Evolutionary conservation across 2,329 filamentous ascomycete species (phyloP).

Genomic region (Dendryphion nanum): DNA sequence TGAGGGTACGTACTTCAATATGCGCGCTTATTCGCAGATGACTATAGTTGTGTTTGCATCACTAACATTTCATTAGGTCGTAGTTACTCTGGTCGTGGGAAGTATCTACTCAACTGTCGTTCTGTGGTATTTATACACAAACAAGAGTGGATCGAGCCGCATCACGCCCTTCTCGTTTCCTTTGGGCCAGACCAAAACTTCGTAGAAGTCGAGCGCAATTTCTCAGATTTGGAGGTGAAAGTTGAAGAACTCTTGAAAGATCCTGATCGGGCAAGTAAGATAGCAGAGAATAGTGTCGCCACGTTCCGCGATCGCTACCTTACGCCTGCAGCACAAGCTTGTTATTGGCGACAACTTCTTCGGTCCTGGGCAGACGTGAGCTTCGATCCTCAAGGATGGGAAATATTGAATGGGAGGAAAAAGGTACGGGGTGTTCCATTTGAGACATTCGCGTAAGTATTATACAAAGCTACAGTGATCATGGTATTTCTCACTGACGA

Average conservation of each 20-base stretch:
- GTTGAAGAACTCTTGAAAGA: conserved; percentile 32
- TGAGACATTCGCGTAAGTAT: conserved; percentile 32
- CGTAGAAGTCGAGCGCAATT: conserved; percentile 36
- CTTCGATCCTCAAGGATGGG: conserved; percentile 27
- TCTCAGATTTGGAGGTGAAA: conserved; percentile 25
- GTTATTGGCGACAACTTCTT: conserved; percentile 30
- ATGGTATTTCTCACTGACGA: neutral
- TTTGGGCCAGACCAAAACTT: conserved; percentile 32
- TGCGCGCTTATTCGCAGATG: conserved; percentile 2
- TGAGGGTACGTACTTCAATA: too few species aligned
- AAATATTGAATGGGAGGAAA: conserved; percentile 17
- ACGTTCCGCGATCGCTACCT: conserved; percentile 33
- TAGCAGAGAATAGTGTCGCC: conserved; percentile 30
- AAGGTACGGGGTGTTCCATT: conserved; percentile 25
- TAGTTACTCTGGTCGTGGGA: conserved; percentile 52
- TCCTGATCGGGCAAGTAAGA: conserved; percentile 31
- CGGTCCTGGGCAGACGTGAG: conserved; percentile 24
- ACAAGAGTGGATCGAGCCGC: conserved; percentile 35
- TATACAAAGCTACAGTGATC: neutral
- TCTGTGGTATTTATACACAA: conserved; percentile 36
- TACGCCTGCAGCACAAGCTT: conserved; percentile 31
- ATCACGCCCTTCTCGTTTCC: conserved; percentile 31
- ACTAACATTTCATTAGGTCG: too few species aligned
- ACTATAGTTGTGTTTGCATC: neutral
- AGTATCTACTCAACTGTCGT: conserved; percentile 54